phyloP scores from a whole-genome alignment of 202 grass and related monocot species.

The Setaria viridis region DNA sequence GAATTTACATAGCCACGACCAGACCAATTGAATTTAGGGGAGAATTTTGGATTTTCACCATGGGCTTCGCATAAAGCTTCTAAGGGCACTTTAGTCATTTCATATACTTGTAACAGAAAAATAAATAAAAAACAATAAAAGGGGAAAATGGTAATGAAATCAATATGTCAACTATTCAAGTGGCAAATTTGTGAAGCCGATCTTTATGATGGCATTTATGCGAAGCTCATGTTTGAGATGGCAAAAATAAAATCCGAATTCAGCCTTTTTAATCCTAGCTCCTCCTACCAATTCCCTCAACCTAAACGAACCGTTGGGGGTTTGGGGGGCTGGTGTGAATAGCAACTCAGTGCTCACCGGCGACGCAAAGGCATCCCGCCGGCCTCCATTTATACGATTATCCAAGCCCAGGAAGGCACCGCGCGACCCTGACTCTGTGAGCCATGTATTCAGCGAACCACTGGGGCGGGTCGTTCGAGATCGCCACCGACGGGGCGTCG shows the following conservation, averaged over 20 bases:
- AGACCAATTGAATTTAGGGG: not conserved
- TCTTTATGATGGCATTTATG: too few relatives aligned
- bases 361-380: not conserved
- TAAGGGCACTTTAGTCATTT: too few relatives aligned
- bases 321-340: not conserved
- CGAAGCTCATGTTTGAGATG: too few relatives aligned
- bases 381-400: not conserved
- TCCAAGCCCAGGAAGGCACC: not conserved
- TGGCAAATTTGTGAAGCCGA: too few relatives aligned
- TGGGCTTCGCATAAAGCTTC: too few relatives aligned
- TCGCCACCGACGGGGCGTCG: conserved; percentile 51
- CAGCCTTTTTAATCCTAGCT: not conserved
- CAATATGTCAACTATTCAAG: too few relatives aligned
- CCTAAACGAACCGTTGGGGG: not conserved
- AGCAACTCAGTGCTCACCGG: not conserved
- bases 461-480: conserved; percentile 94
- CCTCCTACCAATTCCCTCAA: not conserved
- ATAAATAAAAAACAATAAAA: too few relatives aligned
- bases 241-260: too few relatives aligned
- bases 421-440: not conserved
- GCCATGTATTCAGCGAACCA: conserved; percentile 74
- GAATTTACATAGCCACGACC: not conserved
- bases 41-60: too few relatives aligned
- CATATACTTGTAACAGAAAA: too few relatives aligned
- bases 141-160: too few relatives aligned